These are phyloP conservation scores for Fistulifera solaris DNA, from an alignment of 108 stramenopile genomes.

Conservation along the genomic window DNA sequence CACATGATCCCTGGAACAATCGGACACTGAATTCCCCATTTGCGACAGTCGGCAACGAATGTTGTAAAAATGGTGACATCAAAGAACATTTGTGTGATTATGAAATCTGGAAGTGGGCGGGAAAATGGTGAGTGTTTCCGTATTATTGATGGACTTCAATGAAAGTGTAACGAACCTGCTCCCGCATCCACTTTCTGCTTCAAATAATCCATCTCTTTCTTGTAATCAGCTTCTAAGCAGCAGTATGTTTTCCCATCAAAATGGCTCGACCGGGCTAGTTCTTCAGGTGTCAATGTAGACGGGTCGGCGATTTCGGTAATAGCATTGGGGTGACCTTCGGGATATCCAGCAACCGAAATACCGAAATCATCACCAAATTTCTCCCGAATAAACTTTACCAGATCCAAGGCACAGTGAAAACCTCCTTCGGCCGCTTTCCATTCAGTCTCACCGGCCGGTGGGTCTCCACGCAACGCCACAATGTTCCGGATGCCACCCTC, in stretches of 20 bases:
- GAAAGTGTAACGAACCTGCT: conserved; percentile 47
- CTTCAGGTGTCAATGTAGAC: conserved; percentile 63
- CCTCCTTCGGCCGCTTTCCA: conserved; percentile 96
- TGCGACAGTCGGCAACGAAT: conserved; percentile 89
- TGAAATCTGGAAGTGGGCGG: conserved; percentile 50
- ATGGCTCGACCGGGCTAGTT: conserved; percentile 68
- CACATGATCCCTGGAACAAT: conserved; percentile 99
- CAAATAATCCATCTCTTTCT: conserved; percentile 95
- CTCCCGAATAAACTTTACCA: conserved; percentile 91
- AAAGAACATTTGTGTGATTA: conserved; percentile 99
- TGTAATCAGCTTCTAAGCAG: conserved; percentile 91
- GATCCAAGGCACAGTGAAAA: conserved; percentile 94
- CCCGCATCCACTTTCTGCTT: conserved; percentile 95
- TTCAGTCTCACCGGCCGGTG: conserved; percentile 91
- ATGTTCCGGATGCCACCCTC: conserved; percentile 95
- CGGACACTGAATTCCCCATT: conserved; percentile 87
- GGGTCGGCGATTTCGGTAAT: conserved; percentile 79
- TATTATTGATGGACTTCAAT: conserved; percentile 1
- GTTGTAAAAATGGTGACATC: conserved; percentile 85
- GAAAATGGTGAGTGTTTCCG: not conserved
- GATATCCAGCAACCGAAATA: conserved; percentile 96
- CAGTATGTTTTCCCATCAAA: conserved; percentile 77
- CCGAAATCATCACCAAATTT: conserved; percentile 88
- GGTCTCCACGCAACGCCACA: conserved; percentile 98
- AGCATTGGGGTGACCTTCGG: conserved; percentile 96